These are phyloP conservation scores for Mycena crocata DNA, from an alignment of 768 basidiomycete genomes.

Conservation along the genomic window DNA sequence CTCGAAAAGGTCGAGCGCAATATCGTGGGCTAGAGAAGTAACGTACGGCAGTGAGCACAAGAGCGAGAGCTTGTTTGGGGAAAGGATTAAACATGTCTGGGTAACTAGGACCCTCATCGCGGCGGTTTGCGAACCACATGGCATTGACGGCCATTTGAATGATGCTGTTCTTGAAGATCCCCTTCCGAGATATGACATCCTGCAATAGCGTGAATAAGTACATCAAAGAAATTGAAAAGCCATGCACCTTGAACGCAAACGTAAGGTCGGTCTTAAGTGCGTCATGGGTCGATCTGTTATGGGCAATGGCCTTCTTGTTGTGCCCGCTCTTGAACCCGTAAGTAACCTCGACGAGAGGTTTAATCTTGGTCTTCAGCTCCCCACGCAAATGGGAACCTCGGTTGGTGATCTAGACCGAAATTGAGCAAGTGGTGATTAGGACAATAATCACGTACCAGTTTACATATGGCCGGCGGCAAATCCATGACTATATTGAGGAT, in stretches of 20 bases:
- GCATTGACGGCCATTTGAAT: conserved; percentile 36
- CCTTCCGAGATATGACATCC: background rate
- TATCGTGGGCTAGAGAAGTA: background rate
- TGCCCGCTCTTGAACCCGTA: conserved; percentile 30
- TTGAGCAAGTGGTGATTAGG: background rate
- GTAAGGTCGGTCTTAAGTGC: conserved; percentile 25
- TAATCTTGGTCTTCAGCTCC: conserved; percentile 36
- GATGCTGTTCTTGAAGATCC: conserved; percentile 30
- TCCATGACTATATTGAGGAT: background rate
- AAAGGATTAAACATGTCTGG: conserved; percentile 32
- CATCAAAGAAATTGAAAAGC: background rate
- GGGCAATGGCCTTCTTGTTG: conserved; percentile 27
- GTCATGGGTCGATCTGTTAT: conserved; percentile 16
- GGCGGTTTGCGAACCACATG: conserved; percentile 35
- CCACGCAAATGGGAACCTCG: conserved; percentile 36
- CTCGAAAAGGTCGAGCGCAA: background rate
- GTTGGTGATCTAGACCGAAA: conserved; percentile 24
- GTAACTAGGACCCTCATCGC: conserved; percentile 34
- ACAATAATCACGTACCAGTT: conserved; percentile 20
- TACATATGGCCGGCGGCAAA: conserved; percentile 13
- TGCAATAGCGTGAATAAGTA: background rate
- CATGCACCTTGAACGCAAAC: background rate
- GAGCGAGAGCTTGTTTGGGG: conserved; percentile 8
- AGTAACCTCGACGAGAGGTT: conserved; percentile 27
- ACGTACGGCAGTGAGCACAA: conserved; percentile 23